These are phyloP conservation scores for Pseudopithomyces maydicus DNA, from an alignment of 2,329 filamentous ascomycete species.

Conservation along the genomic window DNA sequence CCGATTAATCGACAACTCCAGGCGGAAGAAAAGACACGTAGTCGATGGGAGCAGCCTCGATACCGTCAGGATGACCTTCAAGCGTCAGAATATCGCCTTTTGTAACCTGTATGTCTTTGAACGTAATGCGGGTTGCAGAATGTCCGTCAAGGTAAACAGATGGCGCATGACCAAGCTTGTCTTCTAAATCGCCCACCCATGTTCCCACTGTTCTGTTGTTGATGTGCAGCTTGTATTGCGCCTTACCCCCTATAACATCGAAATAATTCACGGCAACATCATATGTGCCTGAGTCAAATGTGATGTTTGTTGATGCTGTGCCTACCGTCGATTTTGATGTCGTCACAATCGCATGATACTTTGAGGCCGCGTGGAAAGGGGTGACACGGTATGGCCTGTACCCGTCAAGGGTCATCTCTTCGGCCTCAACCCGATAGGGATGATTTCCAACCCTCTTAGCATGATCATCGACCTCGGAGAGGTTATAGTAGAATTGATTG, in stretches of 20 bases:
- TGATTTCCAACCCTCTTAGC: slow-evolving; percentile 63
- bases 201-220: slow-evolving; percentile 58
- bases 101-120: slow-evolving; percentile 55
- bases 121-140: slow-evolving; percentile 67
- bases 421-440: slow-evolving; percentile 71
- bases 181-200: slow-evolving; percentile 67
- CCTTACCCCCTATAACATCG: slow-evolving; percentile 63
- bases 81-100: slow-evolving; percentile 61
- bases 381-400: slow-evolving; percentile 61
- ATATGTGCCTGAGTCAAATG: slow-evolving; percentile 61
- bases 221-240: slow-evolving; percentile 61
- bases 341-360: slow-evolving; percentile 61
- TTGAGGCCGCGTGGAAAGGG: slow-evolving; percentile 66
- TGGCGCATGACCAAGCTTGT: slow-evolving; percentile 62
- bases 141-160: slow-evolving; percentile 67
- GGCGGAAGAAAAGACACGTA: slow-evolving; percentile 67
- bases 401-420: slow-evolving; percentile 65
- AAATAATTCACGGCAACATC: slow-evolving; percentile 71
- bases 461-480: slow-evolving; percentile 65
- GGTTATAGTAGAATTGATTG: slow-evolving; percentile 66
- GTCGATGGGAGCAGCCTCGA: slow-evolving; percentile 69
- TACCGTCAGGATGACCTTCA: slow-evolving; percentile 62
- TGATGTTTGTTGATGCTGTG: slow-evolving; percentile 54
- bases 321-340: slow-evolving; percentile 57
- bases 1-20: slow-evolving; percentile 59